These are phyloP conservation scores for Coemansia erecta DNA, from an alignment of 192 early-diverging fungal species.

Conservation along the genomic window DNA sequence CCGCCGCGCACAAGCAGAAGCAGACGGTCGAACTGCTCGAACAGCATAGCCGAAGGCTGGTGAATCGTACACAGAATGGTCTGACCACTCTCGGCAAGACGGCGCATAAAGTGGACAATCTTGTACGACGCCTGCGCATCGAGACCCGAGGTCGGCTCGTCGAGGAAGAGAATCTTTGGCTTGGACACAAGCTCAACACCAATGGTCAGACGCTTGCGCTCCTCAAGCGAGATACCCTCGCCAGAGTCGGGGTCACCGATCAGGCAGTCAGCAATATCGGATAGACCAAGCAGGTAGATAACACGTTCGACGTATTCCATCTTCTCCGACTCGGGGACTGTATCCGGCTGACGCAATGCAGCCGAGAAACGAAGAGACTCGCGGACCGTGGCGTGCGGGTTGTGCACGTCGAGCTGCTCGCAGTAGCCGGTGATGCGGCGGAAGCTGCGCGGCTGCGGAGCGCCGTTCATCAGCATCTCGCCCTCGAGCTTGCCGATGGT, in stretches of 20 bases:
- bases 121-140: constrained; percentile 72
- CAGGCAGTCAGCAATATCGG: constrained; percentile 63
- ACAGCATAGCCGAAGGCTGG: constrained; percentile 74
- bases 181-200: constrained; percentile 77
- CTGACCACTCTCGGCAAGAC: constrained; percentile 59
- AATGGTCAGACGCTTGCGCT: constrained; percentile 81
- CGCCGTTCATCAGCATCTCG: constrained; percentile 63
- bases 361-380: constrained; percentile 65
- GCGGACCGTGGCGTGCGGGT: constrained; percentile 62
- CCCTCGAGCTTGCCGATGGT: constrained; percentile 60
- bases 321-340: constrained; percentile 58
- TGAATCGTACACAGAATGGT: constrained; percentile 78
- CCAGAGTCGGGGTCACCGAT: constrained; percentile 67
- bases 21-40: constrained; percentile 79
- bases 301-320: constrained; percentile 66
- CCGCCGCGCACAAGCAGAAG: constrained; percentile 76
- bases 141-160: constrained; percentile 82
- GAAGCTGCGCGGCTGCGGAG: constrained; percentile 51
- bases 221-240: constrained; percentile 77
- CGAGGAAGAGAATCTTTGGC: constrained; percentile 79
- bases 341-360: constrained; percentile 60
- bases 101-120: constrained; percentile 66
- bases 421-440: constrained; percentile 69
- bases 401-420: constrained; percentile 76
- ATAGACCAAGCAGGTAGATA: constrained; percentile 68